phyloP scores from a whole-genome alignment of 768 basidiomycete genomes.

The Phanerochaete sordida region DNA sequence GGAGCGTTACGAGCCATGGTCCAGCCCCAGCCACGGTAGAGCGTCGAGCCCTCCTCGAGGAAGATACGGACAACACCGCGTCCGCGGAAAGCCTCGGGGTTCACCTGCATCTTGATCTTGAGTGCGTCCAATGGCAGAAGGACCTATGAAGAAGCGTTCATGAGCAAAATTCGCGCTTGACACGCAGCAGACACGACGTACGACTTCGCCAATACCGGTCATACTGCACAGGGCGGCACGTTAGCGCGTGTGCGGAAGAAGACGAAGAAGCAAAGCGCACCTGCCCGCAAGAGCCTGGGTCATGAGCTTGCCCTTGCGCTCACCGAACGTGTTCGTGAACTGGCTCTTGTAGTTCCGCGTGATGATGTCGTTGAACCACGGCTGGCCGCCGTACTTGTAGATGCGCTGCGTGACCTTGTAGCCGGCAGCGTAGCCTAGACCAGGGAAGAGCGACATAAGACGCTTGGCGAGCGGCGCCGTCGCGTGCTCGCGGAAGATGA shows the following conservation, averaged over 20 bases:
- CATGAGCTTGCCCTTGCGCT: slow-evolving; percentile 93
- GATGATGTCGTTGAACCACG: slow-evolving; percentile 94
- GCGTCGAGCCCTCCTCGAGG: slow-evolving; percentile 83
- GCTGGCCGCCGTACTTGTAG: slow-evolving; percentile 99
- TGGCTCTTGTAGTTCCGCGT: slow-evolving; percentile 73
- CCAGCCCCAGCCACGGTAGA: slow-evolving; percentile 99
- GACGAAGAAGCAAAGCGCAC: slow-evolving; percentile 37
- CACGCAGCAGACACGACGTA: slow-evolving; percentile 29
- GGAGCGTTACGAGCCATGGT: slow-evolving; percentile 98
- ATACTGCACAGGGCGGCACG: slow-evolving; percentile 30
- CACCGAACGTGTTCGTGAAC: slow-evolving; percentile 85
- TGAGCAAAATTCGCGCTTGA: background rate
- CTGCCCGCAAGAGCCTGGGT: slow-evolving; percentile 94
- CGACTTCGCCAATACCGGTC: slow-evolving; percentile 93
- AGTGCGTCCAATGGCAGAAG: slow-evolving; percentile 95
- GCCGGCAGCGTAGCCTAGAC: slow-evolving; percentile 95
- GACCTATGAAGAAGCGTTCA: slow-evolving; percentile 40
- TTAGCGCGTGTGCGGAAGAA: background rate
- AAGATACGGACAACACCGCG: slow-evolving; percentile 89
- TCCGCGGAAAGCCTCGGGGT: slow-evolving; percentile 96
- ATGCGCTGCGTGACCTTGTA: slow-evolving; percentile 94
- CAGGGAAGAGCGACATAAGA: slow-evolving; percentile 93
- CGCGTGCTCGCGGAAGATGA: slow-evolving; percentile 88
- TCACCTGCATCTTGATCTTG: slow-evolving; percentile 98
- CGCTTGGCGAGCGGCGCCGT: slow-evolving; percentile 60